These are phyloP conservation scores for Saccharomycopsis babjevae DNA, from an alignment of 805 yeast genomes.

Conservation along the genomic window DNA sequence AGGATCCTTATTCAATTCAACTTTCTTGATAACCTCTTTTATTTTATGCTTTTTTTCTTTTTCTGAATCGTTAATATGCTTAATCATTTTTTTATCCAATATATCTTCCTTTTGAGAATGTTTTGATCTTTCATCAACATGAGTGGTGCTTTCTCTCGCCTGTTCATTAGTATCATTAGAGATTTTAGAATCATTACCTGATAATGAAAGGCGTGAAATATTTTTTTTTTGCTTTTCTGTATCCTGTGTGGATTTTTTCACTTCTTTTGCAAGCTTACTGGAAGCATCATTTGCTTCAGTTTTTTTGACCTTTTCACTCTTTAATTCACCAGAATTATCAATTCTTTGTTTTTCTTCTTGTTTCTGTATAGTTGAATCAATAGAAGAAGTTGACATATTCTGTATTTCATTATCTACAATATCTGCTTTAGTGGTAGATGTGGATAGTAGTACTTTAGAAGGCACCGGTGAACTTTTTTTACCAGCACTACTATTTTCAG, in stretches of 20 bases:
- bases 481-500: too few relatives aligned
- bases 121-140: background rate
- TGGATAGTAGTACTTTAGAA: too few relatives aligned
- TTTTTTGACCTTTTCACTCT: background rate
- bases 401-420: too few relatives aligned
- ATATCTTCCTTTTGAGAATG: background rate
- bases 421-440: too few relatives aligned
- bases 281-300: background rate
- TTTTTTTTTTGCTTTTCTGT: background rate
- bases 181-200: background rate
- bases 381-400: too few relatives aligned
- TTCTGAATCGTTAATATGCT: background rate
- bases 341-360: too few relatives aligned
- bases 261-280: background rate
- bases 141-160: background rate
- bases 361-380: too few relatives aligned
- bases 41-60: constrained; percentile 6
- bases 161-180: background rate
- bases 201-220: background rate
- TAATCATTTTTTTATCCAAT: background rate
- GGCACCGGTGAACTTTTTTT: too few relatives aligned
- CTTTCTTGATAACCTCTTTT: constrained; percentile 7
- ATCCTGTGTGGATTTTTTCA: background rate
- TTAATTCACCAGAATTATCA: too few relatives aligned
- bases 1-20: constrained; percentile 6